phyloP scores from a whole-genome alignment of 345 rosid species.

The Gossypioides kirkii region DNA sequence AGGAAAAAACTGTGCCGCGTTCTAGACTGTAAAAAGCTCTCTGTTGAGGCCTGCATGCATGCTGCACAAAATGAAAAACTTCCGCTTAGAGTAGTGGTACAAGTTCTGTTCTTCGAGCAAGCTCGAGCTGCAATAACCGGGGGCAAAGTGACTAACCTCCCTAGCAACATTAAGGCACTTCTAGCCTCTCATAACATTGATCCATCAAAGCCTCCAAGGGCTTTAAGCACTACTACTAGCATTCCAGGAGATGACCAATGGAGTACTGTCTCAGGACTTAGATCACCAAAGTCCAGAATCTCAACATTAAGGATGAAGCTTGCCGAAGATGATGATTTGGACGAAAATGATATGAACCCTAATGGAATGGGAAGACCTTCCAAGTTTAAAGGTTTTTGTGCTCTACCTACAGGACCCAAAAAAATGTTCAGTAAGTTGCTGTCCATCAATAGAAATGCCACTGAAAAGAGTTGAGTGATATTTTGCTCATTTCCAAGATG shows the following conservation, averaged over 20 bases:
- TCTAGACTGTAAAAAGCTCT: conserved; percentile 88
- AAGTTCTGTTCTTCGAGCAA: conserved; percentile 95
- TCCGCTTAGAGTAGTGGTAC: conserved; percentile 87
- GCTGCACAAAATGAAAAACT: conserved; percentile 93
- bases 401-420: conserved; percentile 61
- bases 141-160: conserved; percentile 66
- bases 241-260: conserved; percentile 71
- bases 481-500: conserved; percentile 23
- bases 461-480: conserved; percentile 44
- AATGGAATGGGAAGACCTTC: conserved; percentile 58
- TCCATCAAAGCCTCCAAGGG: conserved; percentile 60
- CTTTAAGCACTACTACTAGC: conserved; percentile 68
- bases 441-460: conserved; percentile 45
- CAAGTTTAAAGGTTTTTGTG: conserved; percentile 61
- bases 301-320: conserved; percentile 81
- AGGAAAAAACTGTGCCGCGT: conserved; percentile 76
- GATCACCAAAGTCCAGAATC: conserved; percentile 60
- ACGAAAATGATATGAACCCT: conserved; percentile 48
- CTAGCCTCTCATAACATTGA: conserved; percentile 65
- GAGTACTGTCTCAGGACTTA: conserved; percentile 79
- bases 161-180: conserved; percentile 83
- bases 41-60: conserved; percentile 97
- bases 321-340: conserved; percentile 70
- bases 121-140: conserved; percentile 70
- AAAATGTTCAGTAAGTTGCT: conserved; percentile 56